Evolutionary conservation across 768 basidiomycete species (phyloP), one percentile per base, ranked within the genome.

Genomic region (Cystofilobasidium capitatum): DNA sequence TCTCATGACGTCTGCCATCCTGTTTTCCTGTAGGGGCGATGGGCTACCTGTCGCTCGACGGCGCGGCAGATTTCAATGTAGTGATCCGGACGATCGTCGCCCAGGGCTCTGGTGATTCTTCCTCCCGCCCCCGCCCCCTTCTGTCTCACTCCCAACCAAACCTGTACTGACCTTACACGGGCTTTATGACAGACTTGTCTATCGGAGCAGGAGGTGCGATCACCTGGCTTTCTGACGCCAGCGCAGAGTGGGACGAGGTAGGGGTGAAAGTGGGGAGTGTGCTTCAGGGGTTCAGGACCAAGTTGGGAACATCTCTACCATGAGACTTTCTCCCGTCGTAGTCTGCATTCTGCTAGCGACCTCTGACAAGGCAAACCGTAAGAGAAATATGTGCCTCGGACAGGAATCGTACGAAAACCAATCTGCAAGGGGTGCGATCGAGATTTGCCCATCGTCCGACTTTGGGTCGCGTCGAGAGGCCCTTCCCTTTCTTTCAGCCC

Each of bases 131-230:
- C 20, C 12, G 14, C 9, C 12, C 33, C 45, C 31, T 55, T 17
- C 20, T 59, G 37, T 20, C 3, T 44, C 47, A 16, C 13, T 14
- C n/a, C 24, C 33, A n/a, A n/a, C n/a, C n/a, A n/a, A n/a, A n/a
- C n/a, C n/a, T n/a, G n/a, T n/a, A n/a, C 45, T 64, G 29, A 33
- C 7, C 6, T n/a, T 14, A 6, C 29, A 20, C 39, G 3, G 20
- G 13, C n/a, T 26, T 62, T n/a, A 26, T 26, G 12, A 1, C 64
- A 77, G 75, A 75, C 1, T 64, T 78, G 31, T 73, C 72, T 0
- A 80, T 94, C 37, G 93, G 92, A 24, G 91, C 92, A 24, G 93
- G 93, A n/a, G 93, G 93, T 40, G 93, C 92, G 13, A 96, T 98
- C 71, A 97, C 93, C 26, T 91, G 91, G 17, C 81, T 97, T 44